Base-by-base conservation (phyloP, 306 rosid genomes). In the Cicer arietinum region DNA sequence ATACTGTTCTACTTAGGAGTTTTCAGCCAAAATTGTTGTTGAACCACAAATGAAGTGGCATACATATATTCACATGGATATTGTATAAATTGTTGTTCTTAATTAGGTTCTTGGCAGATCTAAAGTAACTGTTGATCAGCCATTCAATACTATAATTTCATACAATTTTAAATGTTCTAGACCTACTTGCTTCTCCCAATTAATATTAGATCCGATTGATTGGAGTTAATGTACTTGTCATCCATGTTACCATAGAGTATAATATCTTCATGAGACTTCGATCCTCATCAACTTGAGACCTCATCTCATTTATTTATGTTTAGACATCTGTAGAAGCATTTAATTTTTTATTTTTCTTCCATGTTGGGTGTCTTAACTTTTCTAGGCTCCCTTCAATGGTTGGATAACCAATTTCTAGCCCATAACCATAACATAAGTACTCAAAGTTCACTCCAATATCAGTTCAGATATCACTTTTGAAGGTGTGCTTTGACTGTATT, bases 1-100 rank as follows among this genome's bases (percentile, higher is more conserved):
- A 5, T 18, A 59, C 74, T 62, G 25, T 62, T 64, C 69, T 63
- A 76, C 14, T 13, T 70, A 63, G 64, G 30, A 71, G 30, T 48
- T 75, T 76, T 37, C 46, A 70, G 56, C 39, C 6, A 43, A 75
- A 51, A 25, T 43, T 68, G 37, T 71, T 71, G 67, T 22, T 65
- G 67, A 77, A 77, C 79, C 72, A 56, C 67, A 14, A 78, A 65
- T 57, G 71, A 57, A 48, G 75, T 71, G 67, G 65, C 39, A 16
- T 40, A 57, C 10, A 30, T 64, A 43, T 50, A 40, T 69, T 45
- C 11, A 54, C 20, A 57, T 58, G 10, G 54, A n/a, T 67, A 22
- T 67, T 58, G 67, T 70, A 14, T 53, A 47, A 54, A 52, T 64
- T 69, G 47, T 81, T 48, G 42, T 51, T 43, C 41, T 42, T 7